Base-by-base conservation (phyloP, 805 yeast species). In the Jamesozyma spencerorum region DNA sequence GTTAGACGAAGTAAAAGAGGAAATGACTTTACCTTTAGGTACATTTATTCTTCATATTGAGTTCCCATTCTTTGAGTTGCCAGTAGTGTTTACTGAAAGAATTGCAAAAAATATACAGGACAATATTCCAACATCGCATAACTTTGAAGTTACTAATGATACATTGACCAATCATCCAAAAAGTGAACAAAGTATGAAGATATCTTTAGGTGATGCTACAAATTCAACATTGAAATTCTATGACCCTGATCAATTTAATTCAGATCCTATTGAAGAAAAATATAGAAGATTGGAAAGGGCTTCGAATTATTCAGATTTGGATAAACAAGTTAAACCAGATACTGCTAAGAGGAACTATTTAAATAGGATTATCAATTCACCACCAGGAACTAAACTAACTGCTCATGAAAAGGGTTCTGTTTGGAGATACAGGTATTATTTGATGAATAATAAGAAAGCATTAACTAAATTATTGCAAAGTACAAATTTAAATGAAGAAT, bases 351-450 rank as follows among this genome's bases (percentile, higher is more conserved):
- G 96, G 50, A 86, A 81, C 46, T 83, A 84, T 48, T 69, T 90
- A 40, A 70, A 75, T 42, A 69, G 66, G 34, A 85, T 88, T 4
- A 66, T 90, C 39, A 68, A 69, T 18, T 85, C 80, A 53, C 88
- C 96, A 2, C 87, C 95, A 3, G 90, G 85, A 34, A 84, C 84
- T 39, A 83, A 79, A 49, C 66, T 92, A 36, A 73, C 81, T 5
- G 88, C 83, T 38, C 79, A 81, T 54, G 96, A 90, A 49, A 85
- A 83, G 64, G 85, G 86, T 47, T 62, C 86, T 53, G 71, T 90
- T 8, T 90, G 97, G 97, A 85, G 83, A 59, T 90, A 82, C 61
- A 65, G 97, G 40, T 92, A 84, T 62, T 88, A 79, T 59, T 63
- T 84, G 15, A 66, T 83, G n/a, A 72, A 79, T 39, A 78, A 78